Evolutionary conservation across 83 land plant species (phyloP).

Genomic region (Isoetes engelmannii): DNA sequence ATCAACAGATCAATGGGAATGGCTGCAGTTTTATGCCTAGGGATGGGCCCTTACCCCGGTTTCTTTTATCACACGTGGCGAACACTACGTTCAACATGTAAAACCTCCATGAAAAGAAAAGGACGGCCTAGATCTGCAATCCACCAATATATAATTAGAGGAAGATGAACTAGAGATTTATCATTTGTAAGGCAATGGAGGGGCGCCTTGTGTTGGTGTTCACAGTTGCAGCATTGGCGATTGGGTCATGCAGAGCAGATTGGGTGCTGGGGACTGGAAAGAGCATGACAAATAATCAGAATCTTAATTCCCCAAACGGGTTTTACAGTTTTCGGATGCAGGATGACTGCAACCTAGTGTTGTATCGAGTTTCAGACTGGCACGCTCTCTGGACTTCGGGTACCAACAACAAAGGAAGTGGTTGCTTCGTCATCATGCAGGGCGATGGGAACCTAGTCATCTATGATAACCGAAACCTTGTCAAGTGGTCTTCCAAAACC

Average conservation of each 20-base stretch:
- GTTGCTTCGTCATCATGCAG: neutral
- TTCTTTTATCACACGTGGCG: too few relatives aligned
- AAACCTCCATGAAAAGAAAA: too few relatives aligned
- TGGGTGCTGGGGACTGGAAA: neutral
- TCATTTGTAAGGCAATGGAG: too few relatives aligned
- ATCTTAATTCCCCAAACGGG: neutral
- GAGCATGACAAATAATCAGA: neutral
- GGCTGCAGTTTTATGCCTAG: too few relatives aligned
- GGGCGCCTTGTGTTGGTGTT: too few relatives aligned
- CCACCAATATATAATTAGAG: too few relatives aligned
- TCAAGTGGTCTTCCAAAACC: neutral
- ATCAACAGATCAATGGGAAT: too few relatives aligned
- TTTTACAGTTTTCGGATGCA: neutral
- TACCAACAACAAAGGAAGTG: neutral
- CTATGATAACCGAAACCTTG: neutral
- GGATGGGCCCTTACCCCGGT: too few relatives aligned
- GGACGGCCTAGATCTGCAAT: too few relatives aligned
- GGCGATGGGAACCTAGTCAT: slow-evolving; percentile 1
- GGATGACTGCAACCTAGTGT: slow-evolving; percentile 1
- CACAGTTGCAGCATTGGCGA: too few relatives aligned
- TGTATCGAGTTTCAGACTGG: slow-evolving; percentile 2
- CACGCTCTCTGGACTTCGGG: neutral
- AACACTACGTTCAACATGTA: too few relatives aligned
- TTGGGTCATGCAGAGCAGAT: neutral
- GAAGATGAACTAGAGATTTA: too few relatives aligned